A percentile compares a stretch with the other conserved stretches of the same genome.
These are phyloP conservation scores for Fagus crenata DNA, from an alignment of 306 rosid genomes.

Conservation along the genomic window DNA sequence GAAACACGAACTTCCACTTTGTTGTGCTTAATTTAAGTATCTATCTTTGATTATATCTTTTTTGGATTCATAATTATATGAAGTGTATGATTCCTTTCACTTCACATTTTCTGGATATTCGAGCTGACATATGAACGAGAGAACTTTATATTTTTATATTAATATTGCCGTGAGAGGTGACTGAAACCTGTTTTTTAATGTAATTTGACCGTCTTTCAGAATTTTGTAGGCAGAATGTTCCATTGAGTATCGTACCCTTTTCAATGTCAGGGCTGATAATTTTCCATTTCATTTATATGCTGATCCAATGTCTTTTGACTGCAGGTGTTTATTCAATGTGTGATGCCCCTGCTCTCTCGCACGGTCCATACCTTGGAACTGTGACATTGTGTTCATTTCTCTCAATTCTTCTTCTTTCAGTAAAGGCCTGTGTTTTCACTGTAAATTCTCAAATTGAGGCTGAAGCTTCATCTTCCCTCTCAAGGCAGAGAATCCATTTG, in stretches of 20 bases:
- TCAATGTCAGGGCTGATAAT: background rate
- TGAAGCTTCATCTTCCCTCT: constrained; percentile 71
- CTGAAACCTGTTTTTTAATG: background rate
- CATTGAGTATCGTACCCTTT: background rate
- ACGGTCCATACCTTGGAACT: constrained; percentile 97
- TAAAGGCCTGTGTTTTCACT: constrained; percentile 82
- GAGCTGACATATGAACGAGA: background rate
- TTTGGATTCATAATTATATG: background rate
- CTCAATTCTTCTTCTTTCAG: constrained; percentile 78
- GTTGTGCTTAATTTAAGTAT: too few relatives aligned
- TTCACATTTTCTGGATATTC: background rate
- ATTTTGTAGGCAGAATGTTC: background rate
- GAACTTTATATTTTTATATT: background rate
- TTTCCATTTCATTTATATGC: background rate
- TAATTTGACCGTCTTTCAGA: background rate
- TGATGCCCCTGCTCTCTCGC: constrained; percentile 86
- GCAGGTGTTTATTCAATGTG: constrained; percentile 93
- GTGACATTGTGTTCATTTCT: constrained; percentile 73
- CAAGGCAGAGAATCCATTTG: constrained; percentile 76
- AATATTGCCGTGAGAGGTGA: background rate
- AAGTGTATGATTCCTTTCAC: background rate
- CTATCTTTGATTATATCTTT: too few relatives aligned
- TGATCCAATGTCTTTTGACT: too few relatives aligned
- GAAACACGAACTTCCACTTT: too few relatives aligned
- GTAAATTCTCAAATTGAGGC: constrained; percentile 87